These are phyloP conservation scores for Haplographium delicatum DNA, from an alignment of 495 filamentous ascomycete species.

Conservation along the genomic window DNA sequence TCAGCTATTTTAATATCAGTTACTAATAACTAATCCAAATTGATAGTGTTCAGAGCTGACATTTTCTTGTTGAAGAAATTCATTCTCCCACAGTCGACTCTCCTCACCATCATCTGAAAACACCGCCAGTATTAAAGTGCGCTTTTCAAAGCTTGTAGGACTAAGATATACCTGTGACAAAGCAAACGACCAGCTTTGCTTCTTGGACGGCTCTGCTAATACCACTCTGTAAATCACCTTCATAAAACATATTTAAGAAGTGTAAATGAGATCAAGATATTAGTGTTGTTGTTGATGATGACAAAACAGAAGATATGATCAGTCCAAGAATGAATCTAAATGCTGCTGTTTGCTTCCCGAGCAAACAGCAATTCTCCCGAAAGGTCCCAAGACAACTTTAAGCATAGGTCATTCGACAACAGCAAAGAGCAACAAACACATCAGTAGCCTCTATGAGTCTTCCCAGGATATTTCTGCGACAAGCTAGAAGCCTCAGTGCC, in stretches of 20 bases:
- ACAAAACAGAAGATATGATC: neutral
- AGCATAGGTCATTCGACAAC: no score
- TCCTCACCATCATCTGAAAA: constrained; percentile 56
- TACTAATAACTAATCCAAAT: neutral
- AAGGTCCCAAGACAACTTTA: neutral
- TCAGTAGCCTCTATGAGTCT: constrained; percentile 18
- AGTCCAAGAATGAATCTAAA: neutral
- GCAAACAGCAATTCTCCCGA: constrained; percentile 3
- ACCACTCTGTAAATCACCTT: constrained; percentile 71
- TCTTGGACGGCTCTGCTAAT: constrained; percentile 68
- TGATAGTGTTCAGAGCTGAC: constrained; percentile 32
- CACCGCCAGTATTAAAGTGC: constrained; percentile 4
- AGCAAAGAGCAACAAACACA: neutral
- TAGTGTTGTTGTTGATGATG: neutral
- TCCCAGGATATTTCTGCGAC: constrained; percentile 7
- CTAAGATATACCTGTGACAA: constrained; percentile 46
- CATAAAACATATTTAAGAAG: constrained; percentile 77
- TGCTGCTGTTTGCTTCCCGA: constrained; percentile 1
- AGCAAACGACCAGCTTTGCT: constrained; percentile 60
- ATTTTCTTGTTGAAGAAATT: constrained; percentile 58
- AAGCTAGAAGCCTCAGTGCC: neutral
- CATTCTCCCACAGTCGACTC: constrained; percentile 69
- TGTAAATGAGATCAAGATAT: constrained; percentile 1
- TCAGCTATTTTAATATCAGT: constrained; percentile 29
- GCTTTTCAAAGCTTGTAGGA: neutral